Conservation (phyloP, 1,284 basidiomycete genomes). For the Moesziomyces globuligerus region DNA sequence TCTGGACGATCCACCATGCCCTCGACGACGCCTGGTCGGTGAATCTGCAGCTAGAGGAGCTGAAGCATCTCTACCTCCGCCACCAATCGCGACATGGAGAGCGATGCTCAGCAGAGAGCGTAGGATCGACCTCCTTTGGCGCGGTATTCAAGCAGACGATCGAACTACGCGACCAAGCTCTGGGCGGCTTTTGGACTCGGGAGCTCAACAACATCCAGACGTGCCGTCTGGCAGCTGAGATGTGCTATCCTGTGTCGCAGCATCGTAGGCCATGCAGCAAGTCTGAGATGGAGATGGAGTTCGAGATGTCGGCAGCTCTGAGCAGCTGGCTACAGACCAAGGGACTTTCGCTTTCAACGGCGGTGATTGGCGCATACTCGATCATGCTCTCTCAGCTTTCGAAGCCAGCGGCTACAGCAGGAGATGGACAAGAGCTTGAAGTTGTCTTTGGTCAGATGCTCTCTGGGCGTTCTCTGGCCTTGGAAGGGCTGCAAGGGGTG, state of each 20-base stretch:
- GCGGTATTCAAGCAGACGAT: background rate
- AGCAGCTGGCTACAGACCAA: background rate
- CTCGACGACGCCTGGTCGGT: constrained; percentile 1
- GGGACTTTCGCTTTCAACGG: constrained; percentile 1
- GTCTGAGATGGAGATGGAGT: background rate
- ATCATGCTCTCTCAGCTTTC: background rate
- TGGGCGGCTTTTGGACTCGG: background rate
- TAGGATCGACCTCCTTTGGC: background rate
- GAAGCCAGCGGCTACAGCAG: background rate
- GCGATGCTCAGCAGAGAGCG: background rate
- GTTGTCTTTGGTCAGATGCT: constrained; percentile 7
- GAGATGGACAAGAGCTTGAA: background rate
- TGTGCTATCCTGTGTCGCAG: background rate
- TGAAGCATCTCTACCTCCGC: constrained; percentile 2
- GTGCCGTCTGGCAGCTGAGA: background rate
- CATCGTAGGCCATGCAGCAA: background rate
- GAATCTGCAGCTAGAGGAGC: constrained; percentile 5
- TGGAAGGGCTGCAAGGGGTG: background rate
- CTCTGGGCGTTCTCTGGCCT: background rate
- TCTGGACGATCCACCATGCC: constrained; percentile 6
- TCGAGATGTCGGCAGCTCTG: background rate
- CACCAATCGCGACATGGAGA: background rate
- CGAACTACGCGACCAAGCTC: background rate
- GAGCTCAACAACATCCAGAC: background rate
- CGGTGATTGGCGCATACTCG: background rate